Conservation (phyloP, 371 early-diverging fungal genomes). For the Zopfochytrium polystomum region DNA sequence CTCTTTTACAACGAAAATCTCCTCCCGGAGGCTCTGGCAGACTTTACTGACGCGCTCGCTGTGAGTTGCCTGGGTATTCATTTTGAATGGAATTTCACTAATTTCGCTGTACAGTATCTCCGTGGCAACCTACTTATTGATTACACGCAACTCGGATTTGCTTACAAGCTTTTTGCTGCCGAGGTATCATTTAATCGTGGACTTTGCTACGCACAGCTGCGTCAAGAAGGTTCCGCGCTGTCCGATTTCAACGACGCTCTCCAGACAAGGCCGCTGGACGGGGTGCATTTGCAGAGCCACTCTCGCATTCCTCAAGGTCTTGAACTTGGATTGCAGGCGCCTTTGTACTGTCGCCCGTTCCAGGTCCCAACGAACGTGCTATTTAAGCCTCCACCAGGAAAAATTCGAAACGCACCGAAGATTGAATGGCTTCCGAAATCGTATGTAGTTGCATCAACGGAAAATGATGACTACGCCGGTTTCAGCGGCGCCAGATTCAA, state of each 20-base stretch:
- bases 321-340: slow-evolving; percentile 28
- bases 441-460: slow-evolving; percentile 69
- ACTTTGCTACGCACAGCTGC: slow-evolving; percentile 74
- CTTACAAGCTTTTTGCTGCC: slow-evolving; percentile 80
- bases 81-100: slow-evolving; percentile 5
- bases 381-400: slow-evolving; percentile 79
- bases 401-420: slow-evolving; percentile 72
- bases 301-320: slow-evolving; percentile 35
- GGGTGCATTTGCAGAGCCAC: no score
- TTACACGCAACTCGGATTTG: slow-evolving; percentile 89
- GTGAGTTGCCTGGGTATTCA: no score
- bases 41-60: slow-evolving; percentile 58
- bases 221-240: slow-evolving; percentile 68
- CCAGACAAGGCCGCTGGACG: slow-evolving; percentile 3
- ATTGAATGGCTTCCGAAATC: no score
- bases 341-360: slow-evolving; percentile 23
- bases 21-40: slow-evolving; percentile 63
- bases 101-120: slow-evolving; percentile 40
- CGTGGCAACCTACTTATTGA: slow-evolving; percentile 88
- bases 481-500: slow-evolving; percentile 49
- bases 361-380: slow-evolving; percentile 44
- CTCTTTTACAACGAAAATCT: slow-evolving; percentile 67
- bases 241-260: slow-evolving; percentile 72
- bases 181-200: slow-evolving; percentile 89
- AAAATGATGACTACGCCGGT: slow-evolving; percentile 59